Conservation (phyloP, 495 filamentous ascomycete species). For the Neurospora sp. region DNA sequence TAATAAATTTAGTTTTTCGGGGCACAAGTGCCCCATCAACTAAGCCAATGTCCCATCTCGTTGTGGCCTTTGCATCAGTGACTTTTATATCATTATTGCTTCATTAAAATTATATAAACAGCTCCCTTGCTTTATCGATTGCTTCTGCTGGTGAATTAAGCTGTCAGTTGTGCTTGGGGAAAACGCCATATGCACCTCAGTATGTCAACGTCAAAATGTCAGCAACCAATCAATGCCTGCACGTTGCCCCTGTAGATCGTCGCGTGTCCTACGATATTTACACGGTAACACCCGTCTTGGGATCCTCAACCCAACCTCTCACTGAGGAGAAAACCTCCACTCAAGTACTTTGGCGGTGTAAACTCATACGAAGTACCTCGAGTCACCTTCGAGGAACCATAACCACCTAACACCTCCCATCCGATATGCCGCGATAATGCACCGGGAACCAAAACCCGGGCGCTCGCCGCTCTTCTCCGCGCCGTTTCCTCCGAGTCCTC, state of each 20-base stretch:
- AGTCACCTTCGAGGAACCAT: neutral
- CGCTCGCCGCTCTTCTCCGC: neutral
- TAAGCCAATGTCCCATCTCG: neutral
- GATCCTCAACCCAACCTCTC: neutral
- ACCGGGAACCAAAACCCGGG: neutral
- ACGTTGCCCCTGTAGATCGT: neutral
- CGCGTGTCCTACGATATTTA: neutral
- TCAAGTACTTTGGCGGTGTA: neutral
- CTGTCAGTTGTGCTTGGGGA: neutral
- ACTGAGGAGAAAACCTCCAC: neutral
- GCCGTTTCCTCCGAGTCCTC: neutral
- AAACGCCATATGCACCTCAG: neutral
- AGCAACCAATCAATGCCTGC: neutral
- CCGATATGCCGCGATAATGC: neutral
- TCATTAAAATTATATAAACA: neutral
- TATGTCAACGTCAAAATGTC: neutral
- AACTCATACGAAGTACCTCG: neutral
- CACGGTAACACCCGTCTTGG: neutral
- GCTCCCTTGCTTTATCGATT: neutral
- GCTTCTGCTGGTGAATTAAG: neutral
- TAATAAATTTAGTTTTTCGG: conserved; percentile 24
- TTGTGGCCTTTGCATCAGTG: neutral
- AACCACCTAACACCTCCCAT: neutral
- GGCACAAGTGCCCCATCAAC: conserved; percentile 27
- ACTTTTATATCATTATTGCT: neutral